Conservation (phyloP, 306 rosid genomes). For the Dryas drummondii region DNA sequence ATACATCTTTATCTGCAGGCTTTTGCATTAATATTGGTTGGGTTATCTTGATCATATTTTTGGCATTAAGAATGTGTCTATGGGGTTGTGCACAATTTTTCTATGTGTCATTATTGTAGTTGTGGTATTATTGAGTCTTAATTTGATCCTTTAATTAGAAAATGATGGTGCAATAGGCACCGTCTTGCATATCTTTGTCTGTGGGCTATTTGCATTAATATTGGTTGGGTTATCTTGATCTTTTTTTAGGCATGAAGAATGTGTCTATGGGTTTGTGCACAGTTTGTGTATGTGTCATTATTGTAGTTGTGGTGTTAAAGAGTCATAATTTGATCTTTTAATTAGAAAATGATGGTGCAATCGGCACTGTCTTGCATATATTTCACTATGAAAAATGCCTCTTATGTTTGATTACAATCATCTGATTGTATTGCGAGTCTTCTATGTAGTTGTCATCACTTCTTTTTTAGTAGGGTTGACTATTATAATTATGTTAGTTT, state of each 20-base stretch:
- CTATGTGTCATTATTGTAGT: background rate
- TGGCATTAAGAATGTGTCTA: background rate
- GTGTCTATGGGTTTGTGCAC: background rate
- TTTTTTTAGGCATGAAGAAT: background rate
- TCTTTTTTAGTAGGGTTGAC: background rate
- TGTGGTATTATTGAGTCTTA: background rate
- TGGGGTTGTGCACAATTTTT: background rate
- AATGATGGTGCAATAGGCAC: background rate
- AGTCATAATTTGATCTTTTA: too few species aligned
- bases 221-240: background rate
- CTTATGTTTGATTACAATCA: background rate
- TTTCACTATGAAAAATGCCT: background rate
- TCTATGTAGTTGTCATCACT: background rate
- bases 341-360: background rate
- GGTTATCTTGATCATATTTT: background rate
- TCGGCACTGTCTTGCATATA: background rate
- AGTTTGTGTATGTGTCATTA: background rate
- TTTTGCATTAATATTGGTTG: background rate
- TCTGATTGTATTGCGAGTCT: background rate
- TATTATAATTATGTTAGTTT: background rate
- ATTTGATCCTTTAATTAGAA: background rate
- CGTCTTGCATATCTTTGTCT: background rate
- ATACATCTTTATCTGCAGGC: background rate
- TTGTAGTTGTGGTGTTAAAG: background rate
- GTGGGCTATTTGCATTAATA: background rate